Conservation (phyloP, 108 stramenopile genomes). For the Skeletonema menzelii region DNA sequence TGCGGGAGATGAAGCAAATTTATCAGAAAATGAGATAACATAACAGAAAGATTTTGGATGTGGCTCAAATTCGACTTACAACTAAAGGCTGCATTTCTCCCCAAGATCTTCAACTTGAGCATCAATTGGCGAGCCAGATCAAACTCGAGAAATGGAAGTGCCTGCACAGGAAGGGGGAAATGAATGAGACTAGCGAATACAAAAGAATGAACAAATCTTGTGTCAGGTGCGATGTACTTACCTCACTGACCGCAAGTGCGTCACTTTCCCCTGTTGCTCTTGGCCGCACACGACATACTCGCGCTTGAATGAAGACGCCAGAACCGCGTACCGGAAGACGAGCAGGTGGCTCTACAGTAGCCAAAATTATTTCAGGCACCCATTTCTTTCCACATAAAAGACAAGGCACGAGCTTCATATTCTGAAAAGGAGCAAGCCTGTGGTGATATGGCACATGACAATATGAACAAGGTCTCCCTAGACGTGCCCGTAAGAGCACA, state of each 20-base stretch:
- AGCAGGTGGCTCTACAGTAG: slow-evolving; percentile 75
- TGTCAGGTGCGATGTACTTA: neutral
- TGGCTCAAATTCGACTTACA: slow-evolving; percentile 26
- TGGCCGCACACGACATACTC: slow-evolving; percentile 90
- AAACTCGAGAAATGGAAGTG: slow-evolving; percentile 93
- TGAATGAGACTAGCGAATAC: neutral
- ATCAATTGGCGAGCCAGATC: slow-evolving; percentile 96
- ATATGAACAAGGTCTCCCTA: slow-evolving; percentile 86
- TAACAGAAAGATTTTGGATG: neutral
- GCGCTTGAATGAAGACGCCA: slow-evolving; percentile 92
- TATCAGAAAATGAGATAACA: neutral
- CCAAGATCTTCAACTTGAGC: slow-evolving; percentile 93
- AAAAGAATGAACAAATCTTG: neutral
- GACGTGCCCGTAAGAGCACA: slow-evolving; percentile 52
- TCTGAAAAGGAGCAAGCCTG: slow-evolving; percentile 89
- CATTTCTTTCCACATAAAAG: slow-evolving; percentile 93
- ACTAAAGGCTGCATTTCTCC: slow-evolving; percentile 90
- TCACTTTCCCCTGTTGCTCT: slow-evolving; percentile 82
- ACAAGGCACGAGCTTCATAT: slow-evolving; percentile 96
- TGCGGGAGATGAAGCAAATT: neutral
- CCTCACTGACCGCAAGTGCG: slow-evolving; percentile 87
- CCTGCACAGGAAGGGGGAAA: slow-evolving; percentile 20
- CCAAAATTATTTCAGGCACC: slow-evolving; percentile 89
- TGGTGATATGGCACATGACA: slow-evolving; percentile 98
- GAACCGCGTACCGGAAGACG: slow-evolving; percentile 85